Evolutionary conservation across 75 land plant species (phyloP).

Genomic region (Sequoiadendron giganteum): DNA sequence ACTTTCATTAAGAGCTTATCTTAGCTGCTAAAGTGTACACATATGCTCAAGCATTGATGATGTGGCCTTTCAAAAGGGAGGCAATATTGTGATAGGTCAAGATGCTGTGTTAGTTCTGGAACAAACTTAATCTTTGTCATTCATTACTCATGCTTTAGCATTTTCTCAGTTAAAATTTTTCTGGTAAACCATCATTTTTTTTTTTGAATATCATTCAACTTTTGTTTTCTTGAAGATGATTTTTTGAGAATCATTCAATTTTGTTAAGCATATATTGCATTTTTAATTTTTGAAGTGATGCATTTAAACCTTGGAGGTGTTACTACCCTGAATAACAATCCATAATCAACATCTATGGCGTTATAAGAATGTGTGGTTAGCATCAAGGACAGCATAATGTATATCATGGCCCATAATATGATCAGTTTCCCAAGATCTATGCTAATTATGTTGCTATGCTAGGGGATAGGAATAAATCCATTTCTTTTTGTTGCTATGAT

Average conservation of each 20-base stretch:
- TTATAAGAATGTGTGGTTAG: too few species aligned
- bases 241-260: too few species aligned
- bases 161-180: neutral
- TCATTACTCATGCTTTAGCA: neutral
- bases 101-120: neutral
- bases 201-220: neutral
- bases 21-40: neutral
- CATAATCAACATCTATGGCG: neutral
- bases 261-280: too few species aligned
- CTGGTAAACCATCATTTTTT: neutral
- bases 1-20: neutral
- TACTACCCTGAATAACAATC: neutral
- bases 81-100: neutral
- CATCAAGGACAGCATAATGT: too few species aligned
- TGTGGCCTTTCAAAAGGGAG: neutral
- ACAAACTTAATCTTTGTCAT: neutral
- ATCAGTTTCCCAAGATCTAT: too few species aligned
- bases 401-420: too few species aligned
- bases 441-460: too few species aligned
- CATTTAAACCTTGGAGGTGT: neutral
- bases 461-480: too few species aligned
- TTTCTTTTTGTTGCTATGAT: too few species aligned
- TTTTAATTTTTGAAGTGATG: too few species aligned
- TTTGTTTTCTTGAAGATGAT: too few species aligned
- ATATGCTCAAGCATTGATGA: neutral